phyloP scores from a whole-genome alignment of 2,329 filamentous ascomycete genomes.

The Colletotrichum zoysiae region DNA sequence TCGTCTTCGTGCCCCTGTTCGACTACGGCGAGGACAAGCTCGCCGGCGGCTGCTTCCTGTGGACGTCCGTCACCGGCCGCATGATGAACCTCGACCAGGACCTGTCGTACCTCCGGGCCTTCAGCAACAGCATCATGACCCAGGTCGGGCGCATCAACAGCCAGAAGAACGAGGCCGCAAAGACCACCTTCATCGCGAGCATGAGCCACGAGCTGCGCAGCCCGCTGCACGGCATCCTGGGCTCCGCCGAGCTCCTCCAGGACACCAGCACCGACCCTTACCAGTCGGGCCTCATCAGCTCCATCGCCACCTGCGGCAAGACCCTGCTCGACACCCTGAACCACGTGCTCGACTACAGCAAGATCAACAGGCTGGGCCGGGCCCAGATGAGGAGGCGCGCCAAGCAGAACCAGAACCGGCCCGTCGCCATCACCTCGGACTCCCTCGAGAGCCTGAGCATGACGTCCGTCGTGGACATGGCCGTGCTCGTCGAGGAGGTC shows the following conservation, averaged over 20 bases:
- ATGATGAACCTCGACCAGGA: constrained; percentile 54
- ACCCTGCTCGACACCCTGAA: constrained; percentile 64
- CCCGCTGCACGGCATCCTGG: constrained; percentile 69
- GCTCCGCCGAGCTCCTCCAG: constrained; percentile 62
- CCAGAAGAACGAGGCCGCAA: constrained; percentile 63
- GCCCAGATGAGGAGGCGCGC: constrained; percentile 44
- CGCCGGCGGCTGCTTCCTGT: constrained; percentile 53
- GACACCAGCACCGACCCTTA: constrained; percentile 55
- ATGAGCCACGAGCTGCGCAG: constrained; percentile 70
- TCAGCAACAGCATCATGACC: constrained; percentile 62
- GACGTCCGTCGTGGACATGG: constrained; percentile 50
- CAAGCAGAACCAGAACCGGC: constrained; percentile 43
- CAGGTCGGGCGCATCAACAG: constrained; percentile 68
- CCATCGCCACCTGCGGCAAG: constrained; percentile 61
- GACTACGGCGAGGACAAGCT: constrained; percentile 52
- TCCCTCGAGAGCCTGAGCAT: constrained; percentile 50
- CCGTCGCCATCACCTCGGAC: constrained; percentile 45
- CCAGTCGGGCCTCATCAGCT: constrained; percentile 58
- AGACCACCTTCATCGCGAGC: constrained; percentile 69
- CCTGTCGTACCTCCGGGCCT: constrained; percentile 53
- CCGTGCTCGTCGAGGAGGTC: constrained; percentile 53
- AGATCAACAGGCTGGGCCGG: constrained; percentile 53
- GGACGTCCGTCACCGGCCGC: constrained; percentile 50
- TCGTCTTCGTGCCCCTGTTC: constrained; percentile 54
- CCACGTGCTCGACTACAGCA: constrained; percentile 60